Conservation (phyloP, 1,284 basidiomycete genomes). For the Ustilago vetiveriae region DNA sequence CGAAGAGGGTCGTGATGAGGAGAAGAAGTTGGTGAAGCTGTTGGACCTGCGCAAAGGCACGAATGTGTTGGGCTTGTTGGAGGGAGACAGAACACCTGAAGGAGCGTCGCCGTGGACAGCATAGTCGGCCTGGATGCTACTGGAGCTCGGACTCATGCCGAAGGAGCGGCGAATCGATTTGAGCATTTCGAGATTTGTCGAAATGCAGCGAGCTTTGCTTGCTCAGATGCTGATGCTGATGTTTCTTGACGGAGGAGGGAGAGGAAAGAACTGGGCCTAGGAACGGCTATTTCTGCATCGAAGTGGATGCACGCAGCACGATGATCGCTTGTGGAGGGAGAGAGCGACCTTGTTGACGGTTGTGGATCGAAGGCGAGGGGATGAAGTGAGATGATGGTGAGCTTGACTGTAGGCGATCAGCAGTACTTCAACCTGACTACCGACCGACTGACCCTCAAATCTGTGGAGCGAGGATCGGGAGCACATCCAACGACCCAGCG, state of each 20-base stretch:
- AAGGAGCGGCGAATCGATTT: conserved; percentile 38
- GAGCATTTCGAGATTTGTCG: conserved; percentile 25
- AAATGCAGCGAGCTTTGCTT: background rate
- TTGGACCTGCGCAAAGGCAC: conserved; percentile 36
- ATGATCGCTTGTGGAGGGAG: too few relatives aligned
- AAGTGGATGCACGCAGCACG: too few relatives aligned
- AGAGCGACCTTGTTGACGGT: too few relatives aligned
- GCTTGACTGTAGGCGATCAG: background rate
- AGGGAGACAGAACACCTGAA: conserved; percentile 19
- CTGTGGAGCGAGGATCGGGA: background rate
- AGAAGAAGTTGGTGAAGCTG: conserved; percentile 48
- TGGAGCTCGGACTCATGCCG: conserved; percentile 46
- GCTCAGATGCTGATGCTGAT: background rate
- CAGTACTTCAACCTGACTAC: too few relatives aligned
- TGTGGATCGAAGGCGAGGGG: too few relatives aligned
- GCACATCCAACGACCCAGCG: too few relatives aligned
- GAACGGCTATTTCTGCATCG: too few relatives aligned
- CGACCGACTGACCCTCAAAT: too few relatives aligned
- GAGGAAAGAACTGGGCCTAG: too few relatives aligned
- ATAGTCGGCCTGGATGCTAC: conserved; percentile 19
- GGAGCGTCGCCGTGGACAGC: conserved; percentile 4
- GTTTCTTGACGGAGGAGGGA: too few relatives aligned
- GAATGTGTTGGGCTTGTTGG: conserved; percentile 39
- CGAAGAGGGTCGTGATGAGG: conserved; percentile 31
- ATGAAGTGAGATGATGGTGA: conserved; percentile 7